Conservation (phyloP, 2,329 filamentous ascomycete genomes). For the Xylaria sp. region DNA sequence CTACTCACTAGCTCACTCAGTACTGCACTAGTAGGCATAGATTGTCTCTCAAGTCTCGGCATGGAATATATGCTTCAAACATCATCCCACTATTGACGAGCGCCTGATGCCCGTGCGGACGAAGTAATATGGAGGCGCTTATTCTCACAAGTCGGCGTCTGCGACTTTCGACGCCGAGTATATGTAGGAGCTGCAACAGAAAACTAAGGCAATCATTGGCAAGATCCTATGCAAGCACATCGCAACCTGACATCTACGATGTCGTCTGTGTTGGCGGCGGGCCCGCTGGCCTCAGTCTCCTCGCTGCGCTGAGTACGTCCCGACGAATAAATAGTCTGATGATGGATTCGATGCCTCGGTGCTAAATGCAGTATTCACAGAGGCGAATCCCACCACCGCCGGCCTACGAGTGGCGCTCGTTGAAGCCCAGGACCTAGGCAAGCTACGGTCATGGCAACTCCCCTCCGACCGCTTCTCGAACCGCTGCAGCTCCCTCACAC, state of each 20-base stretch:
- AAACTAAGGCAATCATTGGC: slow-evolving; percentile 52
- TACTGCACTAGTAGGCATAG: neutral
- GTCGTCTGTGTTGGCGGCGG: slow-evolving; percentile 92
- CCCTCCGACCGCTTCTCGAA: slow-evolving; percentile 83
- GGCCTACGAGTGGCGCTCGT: slow-evolving; percentile 87
- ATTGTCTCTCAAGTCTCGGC: slow-evolving; percentile 22
- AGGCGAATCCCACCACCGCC: slow-evolving; percentile 78
- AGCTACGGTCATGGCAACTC: slow-evolving; percentile 73
- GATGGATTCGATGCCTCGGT: slow-evolving; percentile 3
- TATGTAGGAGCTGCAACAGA: slow-evolving; percentile 62
- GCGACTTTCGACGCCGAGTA: slow-evolving; percentile 35
- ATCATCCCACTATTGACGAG: slow-evolving; percentile 18
- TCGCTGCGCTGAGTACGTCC: slow-evolving; percentile 77
- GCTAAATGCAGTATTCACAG: slow-evolving; percentile 56
- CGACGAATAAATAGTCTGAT: neutral
- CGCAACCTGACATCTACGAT: slow-evolving; percentile 82
- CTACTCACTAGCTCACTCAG: neutral
- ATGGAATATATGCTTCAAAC: slow-evolving; percentile 3
- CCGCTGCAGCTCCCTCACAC: slow-evolving; percentile 93
- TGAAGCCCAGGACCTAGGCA: slow-evolving; percentile 86
- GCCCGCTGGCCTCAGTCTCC: slow-evolving; percentile 85
- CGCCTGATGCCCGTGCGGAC: neutral
- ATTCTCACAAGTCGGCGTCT: slow-evolving; percentile 41
- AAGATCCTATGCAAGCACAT: slow-evolving; percentile 57
- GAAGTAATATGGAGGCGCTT: slow-evolving; percentile 44